Percentiles rank a stretch among this genome's conserved stretches.
Conservation (phyloP, 2,329 filamentous ascomycete species). For the Phaeosphaeriaceae sp. region DNA sequence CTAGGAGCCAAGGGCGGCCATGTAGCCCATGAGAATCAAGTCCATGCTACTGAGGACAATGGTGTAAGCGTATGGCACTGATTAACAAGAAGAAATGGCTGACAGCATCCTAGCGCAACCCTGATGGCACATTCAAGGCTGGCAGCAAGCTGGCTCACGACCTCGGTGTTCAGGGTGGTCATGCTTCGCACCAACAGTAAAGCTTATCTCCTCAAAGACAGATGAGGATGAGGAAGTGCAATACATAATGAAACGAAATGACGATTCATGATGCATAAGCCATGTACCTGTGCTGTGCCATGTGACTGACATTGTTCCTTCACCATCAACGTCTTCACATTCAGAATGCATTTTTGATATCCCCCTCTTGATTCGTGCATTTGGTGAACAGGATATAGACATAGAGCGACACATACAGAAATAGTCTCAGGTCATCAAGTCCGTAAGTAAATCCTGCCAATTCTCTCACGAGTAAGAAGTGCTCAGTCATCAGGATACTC, state of each 20-base stretch:
- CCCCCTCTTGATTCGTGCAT: no score
- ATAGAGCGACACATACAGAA: no score
- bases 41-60: constrained; percentile 12
- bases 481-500: constrained; percentile 83
- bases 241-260: neutral
- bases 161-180: constrained; percentile 42
- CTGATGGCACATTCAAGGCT: constrained; percentile 48
- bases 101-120: constrained; percentile 45
- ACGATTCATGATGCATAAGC: constrained; percentile 3
- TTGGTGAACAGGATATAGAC: no score
- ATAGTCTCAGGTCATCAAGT: neutral
- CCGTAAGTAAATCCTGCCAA: neutral
- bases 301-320: neutral
- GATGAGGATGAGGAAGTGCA: no score
- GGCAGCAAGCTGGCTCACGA: constrained; percentile 46
- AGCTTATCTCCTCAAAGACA: neutral
- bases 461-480: neutral
- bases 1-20: constrained; percentile 47
- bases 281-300: neutral
- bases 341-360: no score
- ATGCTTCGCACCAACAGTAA: constrained; percentile 30
- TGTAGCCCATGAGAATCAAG: constrained; percentile 36
- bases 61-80: constrained; percentile 26
- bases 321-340: no score
- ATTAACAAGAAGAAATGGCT: neutral